A percentile compares a stretch with the other conserved stretches of the same genome.
These are phyloP conservation scores for Medicago ruthenica DNA, from an alignment of 306 rosid species.

Conservation along the genomic window DNA sequence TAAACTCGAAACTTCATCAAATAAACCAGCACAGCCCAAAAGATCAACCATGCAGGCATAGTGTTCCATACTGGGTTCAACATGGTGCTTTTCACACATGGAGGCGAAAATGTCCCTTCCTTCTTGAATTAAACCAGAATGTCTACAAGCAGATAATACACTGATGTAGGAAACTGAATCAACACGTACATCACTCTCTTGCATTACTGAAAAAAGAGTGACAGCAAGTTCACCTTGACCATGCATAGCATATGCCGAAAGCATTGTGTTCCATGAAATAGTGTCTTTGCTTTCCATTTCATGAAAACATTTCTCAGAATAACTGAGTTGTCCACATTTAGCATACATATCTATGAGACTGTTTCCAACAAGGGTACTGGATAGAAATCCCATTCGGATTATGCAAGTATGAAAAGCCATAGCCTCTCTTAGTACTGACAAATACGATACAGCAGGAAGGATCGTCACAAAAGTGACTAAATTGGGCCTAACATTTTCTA, in stretches of 20 bases:
- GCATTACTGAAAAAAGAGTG: constrained; percentile 64
- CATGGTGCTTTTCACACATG: constrained; percentile 56
- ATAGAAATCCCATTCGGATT: constrained; percentile 64
- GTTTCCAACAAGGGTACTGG: constrained; percentile 55
- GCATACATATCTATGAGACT: constrained; percentile 71
- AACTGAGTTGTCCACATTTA: constrained; percentile 67
- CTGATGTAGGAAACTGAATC: constrained; percentile 67
- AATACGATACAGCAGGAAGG: constrained; percentile 67
- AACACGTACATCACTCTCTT: constrained; percentile 48
- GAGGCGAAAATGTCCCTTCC: constrained; percentile 57
- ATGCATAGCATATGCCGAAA: constrained; percentile 71
- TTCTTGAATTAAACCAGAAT: constrained; percentile 66
- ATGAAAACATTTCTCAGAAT: constrained; percentile 65
- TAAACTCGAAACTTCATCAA: constrained; percentile 57
- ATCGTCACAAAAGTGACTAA: constrained; percentile 60
- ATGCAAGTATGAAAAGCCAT: constrained; percentile 68
- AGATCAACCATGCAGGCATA: constrained; percentile 85
- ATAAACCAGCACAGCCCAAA: constrained; percentile 67
- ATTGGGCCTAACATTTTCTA: constrained; percentile 58
- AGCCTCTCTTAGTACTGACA: constrained; percentile 60
- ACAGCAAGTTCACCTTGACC: constrained; percentile 63
- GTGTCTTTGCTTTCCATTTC: constrained; percentile 66
- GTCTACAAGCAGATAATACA: constrained; percentile 79
- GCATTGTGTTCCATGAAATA: constrained; percentile 76
- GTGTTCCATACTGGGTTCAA: constrained; percentile 68